A percentile compares a stretch with the other conserved stretches of the same genome.
Conservation (phyloP, 768 basidiomycete genomes). For the Fistulinella prunicolor region DNA sequence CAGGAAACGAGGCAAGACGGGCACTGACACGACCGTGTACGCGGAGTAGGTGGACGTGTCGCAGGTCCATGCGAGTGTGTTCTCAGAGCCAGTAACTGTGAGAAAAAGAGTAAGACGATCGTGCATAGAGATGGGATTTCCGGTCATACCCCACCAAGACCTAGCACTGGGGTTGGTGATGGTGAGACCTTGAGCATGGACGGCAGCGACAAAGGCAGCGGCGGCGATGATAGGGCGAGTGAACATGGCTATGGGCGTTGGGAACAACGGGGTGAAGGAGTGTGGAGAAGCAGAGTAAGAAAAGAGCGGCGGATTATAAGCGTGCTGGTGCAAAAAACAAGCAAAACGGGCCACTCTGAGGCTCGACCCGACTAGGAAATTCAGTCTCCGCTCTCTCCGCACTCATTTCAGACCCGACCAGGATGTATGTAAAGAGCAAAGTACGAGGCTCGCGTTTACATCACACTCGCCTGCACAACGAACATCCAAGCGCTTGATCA, state of each 20-base stretch:
- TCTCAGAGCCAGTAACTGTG: slow-evolving; percentile 54
- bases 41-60: slow-evolving; percentile 32
- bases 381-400: slow-evolving; percentile 25
- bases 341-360: slow-evolving; percentile 4
- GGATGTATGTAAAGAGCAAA: no score
- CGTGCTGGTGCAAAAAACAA: slow-evolving; percentile 5
- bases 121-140: not conserved
- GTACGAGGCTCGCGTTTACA: no score
- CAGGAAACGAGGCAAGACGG: slow-evolving; percentile 1
- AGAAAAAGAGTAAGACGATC: not conserved
- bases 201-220: slow-evolving; percentile 38
- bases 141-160: slow-evolving; percentile 61
- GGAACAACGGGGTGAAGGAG: slow-evolving; percentile 14
- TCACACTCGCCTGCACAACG: no score
- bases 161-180: slow-evolving; percentile 45
- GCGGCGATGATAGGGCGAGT: slow-evolving; percentile 33
- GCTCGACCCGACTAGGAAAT: slow-evolving; percentile 2
- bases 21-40: slow-evolving; percentile 47
- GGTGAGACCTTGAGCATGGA: slow-evolving; percentile 35
- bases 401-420: not conserved
- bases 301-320: slow-evolving; percentile 26
- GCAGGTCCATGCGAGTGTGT: slow-evolving; percentile 62
- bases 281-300: slow-evolving; percentile 13
- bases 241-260: slow-evolving; percentile 31
- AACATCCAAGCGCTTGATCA: no score